Evolutionary conservation across 257 asterid species (phyloP).

Genomic region (Solanum pimpinellifolium): DNA sequence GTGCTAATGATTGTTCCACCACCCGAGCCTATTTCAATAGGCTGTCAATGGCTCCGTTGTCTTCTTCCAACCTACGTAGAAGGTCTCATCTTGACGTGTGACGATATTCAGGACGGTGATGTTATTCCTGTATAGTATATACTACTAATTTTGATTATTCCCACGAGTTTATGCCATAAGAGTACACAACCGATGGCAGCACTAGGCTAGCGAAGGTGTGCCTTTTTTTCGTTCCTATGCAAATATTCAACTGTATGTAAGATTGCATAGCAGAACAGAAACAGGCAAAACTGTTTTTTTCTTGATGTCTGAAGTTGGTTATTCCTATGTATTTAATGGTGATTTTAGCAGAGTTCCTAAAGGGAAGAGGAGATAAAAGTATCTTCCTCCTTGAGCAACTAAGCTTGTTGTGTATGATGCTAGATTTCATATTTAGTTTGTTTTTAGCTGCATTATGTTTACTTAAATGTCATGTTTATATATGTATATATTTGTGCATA

Average conservation of each 20-base stretch:
- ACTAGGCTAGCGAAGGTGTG: background rate
- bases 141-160: background rate
- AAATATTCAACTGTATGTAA: background rate
- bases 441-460: background rate
- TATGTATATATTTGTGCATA: background rate
- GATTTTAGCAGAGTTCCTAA: background rate
- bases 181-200: background rate
- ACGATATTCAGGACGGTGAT: slow-evolving; percentile 37
- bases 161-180: background rate
- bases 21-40: slow-evolving; percentile 52
- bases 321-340: background rate
- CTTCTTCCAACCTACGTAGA: slow-evolving; percentile 66
- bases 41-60: slow-evolving; percentile 62
- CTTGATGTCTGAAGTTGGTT: background rate
- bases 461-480: background rate
- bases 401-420: background rate
- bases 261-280: slow-evolving; percentile 1
- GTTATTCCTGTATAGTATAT: slow-evolving; percentile 53
- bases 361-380: background rate
- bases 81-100: slow-evolving; percentile 51
- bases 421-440: background rate
- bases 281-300: background rate
- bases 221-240: background rate
- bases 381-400: background rate
- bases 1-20: slow-evolving; percentile 81